A percentile compares a stretch with the other conserved stretches of the same genome.
Conservation (phyloP, 2,329 filamentous ascomycete species). For the Claviceps purpurea region DNA sequence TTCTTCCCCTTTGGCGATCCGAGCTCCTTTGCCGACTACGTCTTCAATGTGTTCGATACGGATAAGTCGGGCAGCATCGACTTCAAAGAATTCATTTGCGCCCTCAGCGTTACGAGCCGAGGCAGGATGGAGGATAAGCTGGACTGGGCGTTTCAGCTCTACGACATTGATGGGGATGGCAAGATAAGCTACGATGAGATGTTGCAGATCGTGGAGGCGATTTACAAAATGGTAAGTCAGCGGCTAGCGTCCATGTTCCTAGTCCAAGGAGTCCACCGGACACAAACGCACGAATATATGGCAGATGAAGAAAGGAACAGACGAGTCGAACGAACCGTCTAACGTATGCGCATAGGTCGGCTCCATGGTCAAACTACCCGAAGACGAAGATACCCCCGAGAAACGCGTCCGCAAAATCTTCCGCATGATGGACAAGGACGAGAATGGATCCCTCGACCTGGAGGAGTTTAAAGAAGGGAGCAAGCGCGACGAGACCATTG, state of each 20-base stretch:
- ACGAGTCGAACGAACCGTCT: too few relatives aligned
- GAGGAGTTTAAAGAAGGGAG: conserved; percentile 98
- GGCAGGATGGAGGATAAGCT: conserved; percentile 99
- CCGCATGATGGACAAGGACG: conserved; percentile 99
- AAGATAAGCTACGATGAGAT: conserved; percentile 99
- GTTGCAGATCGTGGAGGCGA: conserved; percentile 95
- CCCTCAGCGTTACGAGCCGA: conserved; percentile 87
- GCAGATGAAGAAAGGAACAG: too few relatives aligned
- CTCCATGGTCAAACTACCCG: conserved; percentile 96
- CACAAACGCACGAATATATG: too few relatives aligned
- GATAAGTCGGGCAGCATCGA: conserved; percentile 97
- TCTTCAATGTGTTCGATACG: conserved; percentile 97
- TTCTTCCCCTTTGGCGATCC: conserved; percentile 99
- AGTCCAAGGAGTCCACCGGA: too few relatives aligned
- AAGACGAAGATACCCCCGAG: conserved; percentile 97
- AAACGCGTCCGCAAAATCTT: conserved; percentile 98
- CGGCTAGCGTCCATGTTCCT: not conserved
- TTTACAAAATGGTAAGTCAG: conserved; percentile 87
- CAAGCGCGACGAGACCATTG: conserved; percentile 97
- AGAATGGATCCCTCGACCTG: conserved; percentile 93
- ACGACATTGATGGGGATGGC: conserved; percentile 97
- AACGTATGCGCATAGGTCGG: conserved; percentile 51
- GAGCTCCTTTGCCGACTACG: conserved; percentile 94
- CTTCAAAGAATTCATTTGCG: conserved; percentile 99
- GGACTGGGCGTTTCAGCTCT: conserved; percentile 98